Conservation (phyloP, 352 stramenopile species). For the Pythium biforme region DNA sequence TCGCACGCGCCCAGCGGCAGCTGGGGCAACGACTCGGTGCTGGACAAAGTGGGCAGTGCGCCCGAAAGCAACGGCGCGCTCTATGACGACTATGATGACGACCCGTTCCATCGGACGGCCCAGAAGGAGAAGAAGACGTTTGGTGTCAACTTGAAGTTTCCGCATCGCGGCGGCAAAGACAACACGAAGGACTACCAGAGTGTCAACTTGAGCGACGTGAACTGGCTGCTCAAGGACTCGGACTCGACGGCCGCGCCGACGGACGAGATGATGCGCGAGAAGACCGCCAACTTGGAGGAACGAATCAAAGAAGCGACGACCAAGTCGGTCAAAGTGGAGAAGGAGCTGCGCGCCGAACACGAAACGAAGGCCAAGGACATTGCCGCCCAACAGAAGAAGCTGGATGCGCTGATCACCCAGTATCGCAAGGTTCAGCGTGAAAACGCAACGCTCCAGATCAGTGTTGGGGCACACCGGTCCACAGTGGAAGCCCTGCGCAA, state of each 20-base stretch:
- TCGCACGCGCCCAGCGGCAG: conserved; percentile 47
- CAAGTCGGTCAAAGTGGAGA: conserved; percentile 67
- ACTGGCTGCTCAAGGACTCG: conserved; percentile 83
- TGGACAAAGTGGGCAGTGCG: conserved; percentile 28
- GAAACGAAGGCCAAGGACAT: conserved; percentile 78
- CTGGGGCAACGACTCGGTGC: conserved; percentile 43
- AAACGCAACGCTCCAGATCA: conserved; percentile 75
- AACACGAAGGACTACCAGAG: conserved; percentile 90
- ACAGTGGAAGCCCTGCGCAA: conserved; percentile 78
- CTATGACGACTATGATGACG: conserved; percentile 53
- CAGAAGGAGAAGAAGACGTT: conserved; percentile 87
- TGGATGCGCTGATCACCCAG: conserved; percentile 70
- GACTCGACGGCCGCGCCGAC: conserved; percentile 70
- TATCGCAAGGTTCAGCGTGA: conserved; percentile 84
- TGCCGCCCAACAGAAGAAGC: conserved; percentile 71
- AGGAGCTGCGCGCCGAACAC: conserved; percentile 67
- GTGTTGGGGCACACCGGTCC: conserved; percentile 53
- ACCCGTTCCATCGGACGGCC: conserved; percentile 83
- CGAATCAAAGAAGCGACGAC: conserved; percentile 83
- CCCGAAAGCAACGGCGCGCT: conserved; percentile 26
- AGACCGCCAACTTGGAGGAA: conserved; percentile 87
- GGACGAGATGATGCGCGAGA: conserved; percentile 85
- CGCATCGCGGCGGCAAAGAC: conserved; percentile 78
- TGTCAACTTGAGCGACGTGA: conserved; percentile 75
- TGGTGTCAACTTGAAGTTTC: conserved; percentile 84